Evolutionary conservation across 139 green algal species (phyloP), one percentile per base, ranked within the genome.

Genomic region (Chlorella sp.): DNA sequence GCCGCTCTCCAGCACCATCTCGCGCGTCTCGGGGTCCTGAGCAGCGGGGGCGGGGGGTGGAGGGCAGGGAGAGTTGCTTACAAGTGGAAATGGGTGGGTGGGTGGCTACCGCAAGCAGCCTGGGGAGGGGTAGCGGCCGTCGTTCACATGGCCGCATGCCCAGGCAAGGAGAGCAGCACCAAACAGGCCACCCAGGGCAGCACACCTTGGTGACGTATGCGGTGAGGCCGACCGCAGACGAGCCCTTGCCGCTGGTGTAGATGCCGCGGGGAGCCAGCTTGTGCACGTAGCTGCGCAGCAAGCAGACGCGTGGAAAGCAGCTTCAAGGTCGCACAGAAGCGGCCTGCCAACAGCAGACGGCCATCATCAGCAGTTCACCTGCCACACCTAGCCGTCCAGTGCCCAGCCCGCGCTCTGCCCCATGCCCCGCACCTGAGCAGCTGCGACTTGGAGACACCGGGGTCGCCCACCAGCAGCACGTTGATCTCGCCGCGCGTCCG

Each of bases 1-100:
- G 41, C 97, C 97, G 38, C 88, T 95, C 93, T 99, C 97, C 81
- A 99, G 95, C 81, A 99, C 96, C 91, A 97, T 95, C 90, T 99
- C 97, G 46, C 85, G 88, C 30, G 93, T 98, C 88, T 98, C 96
- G 19, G 95, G 94, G 88, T 98, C 96, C 83, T 92, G 81, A 58
- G 73, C 20, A n/a, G 28, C 4, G 62, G 62, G 22, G 28, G 62
- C 4, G 62, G 62, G 30, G 20, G 62, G 62, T 40, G 62, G 62
- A 32, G 26, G 68, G 43, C 38, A 19, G 41, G 26, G 22, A 28
- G 30, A 65, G 7, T 65, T n/a, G 60, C 1, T 20, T n/a, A 6
- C 26, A 34, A 24, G 60, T 9, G 26, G 60, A 24, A n/a, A 32
- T 24, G 56, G 56, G 56, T 24, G 56, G 22, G 56, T 14, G 56